phyloP scores from a whole-genome alignment of 1,284 basidiomycete species.

The Cutaneotrichosporon cyanovorans region DNA sequence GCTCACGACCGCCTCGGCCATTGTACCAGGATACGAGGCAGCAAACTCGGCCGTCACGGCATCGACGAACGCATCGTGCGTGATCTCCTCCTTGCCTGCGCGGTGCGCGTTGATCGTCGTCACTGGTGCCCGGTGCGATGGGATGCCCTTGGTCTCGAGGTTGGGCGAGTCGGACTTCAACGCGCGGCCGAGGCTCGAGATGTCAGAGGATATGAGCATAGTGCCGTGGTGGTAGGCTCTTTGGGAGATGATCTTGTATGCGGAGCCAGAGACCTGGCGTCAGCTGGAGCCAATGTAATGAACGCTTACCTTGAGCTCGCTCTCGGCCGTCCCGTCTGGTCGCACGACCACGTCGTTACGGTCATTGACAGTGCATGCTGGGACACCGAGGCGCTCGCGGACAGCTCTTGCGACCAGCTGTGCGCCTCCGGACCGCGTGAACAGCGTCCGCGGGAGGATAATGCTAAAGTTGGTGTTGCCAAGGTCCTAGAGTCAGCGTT shows the following conservation, averaged over 20 bases:
- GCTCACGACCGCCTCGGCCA: constrained; percentile 49
- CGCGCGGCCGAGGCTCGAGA: constrained; percentile 63
- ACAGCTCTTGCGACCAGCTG: constrained; percentile 72
- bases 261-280: constrained; percentile 84
- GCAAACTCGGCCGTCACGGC: constrained; percentile 68
- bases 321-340: constrained; percentile 16
- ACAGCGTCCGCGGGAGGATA: constrained; percentile 70
- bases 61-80: constrained; percentile 63
- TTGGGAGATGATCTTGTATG: constrained; percentile 88
- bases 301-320: constrained; percentile 78
- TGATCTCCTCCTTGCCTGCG: constrained; percentile 42
- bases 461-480: constrained; percentile 98
- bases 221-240: constrained; percentile 97
- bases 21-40: constrained; percentile 53
- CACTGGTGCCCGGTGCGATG: constrained; percentile 81
- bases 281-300: not conserved
- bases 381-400: constrained; percentile 57
- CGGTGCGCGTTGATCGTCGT: constrained; percentile 63
- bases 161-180: constrained; percentile 60
- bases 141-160: constrained; percentile 77
- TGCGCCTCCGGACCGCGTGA: constrained; percentile 73
- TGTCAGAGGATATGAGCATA: constrained; percentile 84
- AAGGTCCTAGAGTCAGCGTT: constrained; percentile 58
- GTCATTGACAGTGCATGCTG: constrained; percentile 69
- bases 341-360: constrained; percentile 81